Evolutionary conservation across 1,284 basidiomycete genomes (phyloP).

Genomic region (Vanrija sp.): DNA sequence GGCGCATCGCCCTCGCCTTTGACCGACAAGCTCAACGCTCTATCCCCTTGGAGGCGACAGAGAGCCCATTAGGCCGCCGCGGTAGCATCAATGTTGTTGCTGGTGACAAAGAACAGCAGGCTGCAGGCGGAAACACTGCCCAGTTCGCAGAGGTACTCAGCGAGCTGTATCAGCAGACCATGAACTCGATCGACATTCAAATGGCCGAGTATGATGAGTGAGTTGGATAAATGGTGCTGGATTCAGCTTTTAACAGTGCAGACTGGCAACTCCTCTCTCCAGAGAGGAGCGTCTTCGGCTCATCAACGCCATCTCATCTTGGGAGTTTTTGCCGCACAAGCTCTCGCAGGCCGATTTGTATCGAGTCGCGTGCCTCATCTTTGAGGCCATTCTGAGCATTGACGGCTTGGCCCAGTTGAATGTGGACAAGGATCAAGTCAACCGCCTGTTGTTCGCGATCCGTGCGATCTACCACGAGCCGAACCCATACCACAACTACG

Average conservation of each 20-base stretch:
- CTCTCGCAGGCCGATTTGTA: constrained; percentile 73
- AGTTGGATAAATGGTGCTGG: constrained; percentile 12
- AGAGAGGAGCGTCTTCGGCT: constrained; percentile 47
- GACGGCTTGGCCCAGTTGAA: constrained; percentile 67
- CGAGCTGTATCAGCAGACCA: constrained; percentile 75
- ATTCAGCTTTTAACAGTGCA: constrained; percentile 34
- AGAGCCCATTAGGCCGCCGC: constrained; percentile 59
- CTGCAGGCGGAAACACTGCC: constrained; percentile 53
- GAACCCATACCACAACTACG: constrained; percentile 94
- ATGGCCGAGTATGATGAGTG: constrained; percentile 46
- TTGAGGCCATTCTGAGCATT: constrained; percentile 52
- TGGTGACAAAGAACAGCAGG: constrained; percentile 28
- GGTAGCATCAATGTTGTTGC: constrained; percentile 49
- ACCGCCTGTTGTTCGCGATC: constrained; percentile 72
- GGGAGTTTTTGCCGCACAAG: constrained; percentile 82
- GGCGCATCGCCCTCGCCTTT: constrained; percentile 73
- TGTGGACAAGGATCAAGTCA: constrained; percentile 56
- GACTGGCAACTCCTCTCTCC: constrained; percentile 39
- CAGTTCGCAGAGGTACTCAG: constrained; percentile 70
- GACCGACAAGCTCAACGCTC: constrained; percentile 49
- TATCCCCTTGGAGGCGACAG: constrained; percentile 1
- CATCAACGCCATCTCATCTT: constrained; percentile 65
- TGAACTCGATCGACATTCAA: constrained; percentile 61
- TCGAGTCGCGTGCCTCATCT: constrained; percentile 74
- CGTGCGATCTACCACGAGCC: constrained; percentile 78